Base-by-base conservation (phyloP, 257 asterid species). In the Petrea volubilis region DNA sequence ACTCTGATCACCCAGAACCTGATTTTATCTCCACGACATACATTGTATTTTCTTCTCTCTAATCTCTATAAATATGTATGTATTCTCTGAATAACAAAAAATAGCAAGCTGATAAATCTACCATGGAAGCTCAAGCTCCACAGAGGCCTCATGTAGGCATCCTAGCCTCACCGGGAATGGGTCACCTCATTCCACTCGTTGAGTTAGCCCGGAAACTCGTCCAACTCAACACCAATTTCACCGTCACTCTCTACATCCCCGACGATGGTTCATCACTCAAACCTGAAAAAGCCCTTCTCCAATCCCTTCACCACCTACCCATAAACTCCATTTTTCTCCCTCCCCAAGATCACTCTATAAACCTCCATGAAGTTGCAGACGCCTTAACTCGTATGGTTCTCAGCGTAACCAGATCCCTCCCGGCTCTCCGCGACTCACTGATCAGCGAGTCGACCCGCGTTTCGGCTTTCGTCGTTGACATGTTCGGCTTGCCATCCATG, bases 111-210 rank as follows among this genome's bases (percentile, higher is more conserved):
- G 15, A 40, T 31, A 13, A 46, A 6, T 25, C n/a, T 27, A 27
- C 23, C 47, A 58, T 70, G 67, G 60, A 70, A 28, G 38, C 67
- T n/a, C 57, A 33, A 2, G 43, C n/a, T n/a, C n/a, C 28, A 58
- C 36, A 43, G 7, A 24, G n/a, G 25, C 18, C 55, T 5, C 10
- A 15, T 8, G 63, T 89, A 18, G 86, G 79, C 47, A 67, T 89
- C 2, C 18, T 89, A n/a, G 83, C 91, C 3, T 49, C 88, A 4
- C 91, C 91, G 1, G 91, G 91, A 20, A 83, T 83, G 82, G 96
- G 96, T 0, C 93, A 89, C 60, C 78, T 87, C n/a, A 83, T 87
- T 58, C 90, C 94, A 5, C 65, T 83, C 1, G 53, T 59, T 8
- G 88, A 87, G 64, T 73, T 89, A 3, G 77, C 96, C 13, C 81